Percentiles rank a stretch among this genome's conserved stretches.
Evolutionary conservation across 164 flowering plant species (phyloP).

Genomic region (Cinnamomum chago): DNA sequence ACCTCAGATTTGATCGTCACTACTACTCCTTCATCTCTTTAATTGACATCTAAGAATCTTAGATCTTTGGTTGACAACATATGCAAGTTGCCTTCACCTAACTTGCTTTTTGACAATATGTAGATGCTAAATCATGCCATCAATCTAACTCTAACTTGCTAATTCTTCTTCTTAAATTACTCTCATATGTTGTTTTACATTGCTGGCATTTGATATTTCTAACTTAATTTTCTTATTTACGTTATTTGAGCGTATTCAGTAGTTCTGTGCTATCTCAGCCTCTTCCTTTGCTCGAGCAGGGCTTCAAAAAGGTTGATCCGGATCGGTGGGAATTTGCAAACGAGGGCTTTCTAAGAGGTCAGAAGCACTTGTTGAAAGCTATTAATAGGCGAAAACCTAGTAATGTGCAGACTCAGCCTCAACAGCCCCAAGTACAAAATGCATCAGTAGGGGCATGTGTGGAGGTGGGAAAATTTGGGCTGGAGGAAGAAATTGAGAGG

Average conservation of each 20-base stretch:
- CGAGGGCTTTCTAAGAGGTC: conserved; percentile 42
- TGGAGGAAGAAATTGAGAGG: conserved; percentile 63
- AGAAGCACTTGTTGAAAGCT: conserved; percentile 35
- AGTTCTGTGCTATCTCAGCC: background rate
- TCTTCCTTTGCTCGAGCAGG: conserved; percentile 29
- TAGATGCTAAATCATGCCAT: background rate
- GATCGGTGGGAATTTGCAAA: conserved; percentile 50
- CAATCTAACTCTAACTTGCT: background rate
- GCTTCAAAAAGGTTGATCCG: conserved; percentile 67
- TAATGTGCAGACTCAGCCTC: conserved; percentile 24
- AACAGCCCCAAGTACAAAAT: conserved; percentile 29
- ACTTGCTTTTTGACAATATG: too few species aligned
- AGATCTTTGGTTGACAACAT: too few species aligned
- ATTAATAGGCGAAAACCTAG: conserved; percentile 38
- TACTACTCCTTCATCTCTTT: too few species aligned
- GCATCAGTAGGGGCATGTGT: conserved; percentile 44
- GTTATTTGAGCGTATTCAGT: background rate
- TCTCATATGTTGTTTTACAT: background rate
- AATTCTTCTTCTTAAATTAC: too few species aligned
- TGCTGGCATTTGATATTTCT: background rate
- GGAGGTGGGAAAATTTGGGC: conserved; percentile 67
- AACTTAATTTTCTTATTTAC: background rate
- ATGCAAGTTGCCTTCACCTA: too few species aligned
- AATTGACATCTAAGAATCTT: too few species aligned
- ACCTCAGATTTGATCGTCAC: too few species aligned